Base-by-base conservation (phyloP, 2,329 filamentous ascomycete genomes). In the Microsporum ferrugineum region DNA sequence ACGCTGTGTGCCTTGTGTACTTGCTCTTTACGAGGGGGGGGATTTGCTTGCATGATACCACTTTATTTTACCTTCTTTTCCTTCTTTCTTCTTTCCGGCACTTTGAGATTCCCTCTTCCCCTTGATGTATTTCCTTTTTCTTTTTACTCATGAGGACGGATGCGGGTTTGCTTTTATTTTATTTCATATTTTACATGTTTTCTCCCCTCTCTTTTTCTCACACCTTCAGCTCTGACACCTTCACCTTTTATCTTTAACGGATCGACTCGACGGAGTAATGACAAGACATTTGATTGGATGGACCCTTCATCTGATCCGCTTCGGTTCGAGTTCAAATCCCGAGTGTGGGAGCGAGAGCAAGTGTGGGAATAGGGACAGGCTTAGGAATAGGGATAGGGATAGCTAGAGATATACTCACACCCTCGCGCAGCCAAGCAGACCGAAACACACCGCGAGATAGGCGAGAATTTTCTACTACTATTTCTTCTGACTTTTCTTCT, bases 101-200 rank as follows among this genome's bases (percentile, higher is more conserved):
- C 27, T 39, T 43, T 10, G 17, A 39, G 36, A 36, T 60, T 49
- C 47, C 51, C 47, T 60, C 14, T 57, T 29, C 64, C 62, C 60
- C 57, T 58, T 64, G 61, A 66, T 41, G 64, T 65, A 53, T 56
- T 65, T 61, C 49, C 62, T 64, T 63, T 58, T 61, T 61, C 61
- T 65, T 66, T n/a, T 53, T 53, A 33, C 29, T 33, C 29, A 53
- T 53, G 49, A 53, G 49, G 49, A 53, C 49, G 49, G 49, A 53
- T 53, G 49, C 49, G 27, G 34, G 36, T 57, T 57, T 49, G 51
- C 66, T 62, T 66, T 65, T 66, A 62, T 57, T 61, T 36, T 62
- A 64, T 64, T 63, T 68, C 64, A 59, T 62, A 55, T 60, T 47
- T 61, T 64, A 55, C 55, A 31, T 57, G 17, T 27, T n/a, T 38